Evolutionary conservation across 805 yeast species (phyloP).

Genomic region (Kodamaea jinghongensis): DNA sequence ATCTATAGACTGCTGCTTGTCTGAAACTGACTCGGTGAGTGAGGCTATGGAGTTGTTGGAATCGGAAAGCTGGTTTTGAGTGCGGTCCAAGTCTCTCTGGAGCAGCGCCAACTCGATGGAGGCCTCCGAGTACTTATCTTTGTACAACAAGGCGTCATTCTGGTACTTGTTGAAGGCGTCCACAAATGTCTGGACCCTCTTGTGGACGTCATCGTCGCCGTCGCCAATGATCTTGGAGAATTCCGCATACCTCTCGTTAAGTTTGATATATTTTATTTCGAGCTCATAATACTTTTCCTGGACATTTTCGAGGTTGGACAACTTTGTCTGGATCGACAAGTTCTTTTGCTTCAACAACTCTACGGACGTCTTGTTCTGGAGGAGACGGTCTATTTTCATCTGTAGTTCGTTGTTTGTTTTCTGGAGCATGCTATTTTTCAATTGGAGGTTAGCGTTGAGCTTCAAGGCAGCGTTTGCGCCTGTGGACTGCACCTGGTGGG

Average conservation of each 20-base stretch:
- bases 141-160: constrained; percentile 31
- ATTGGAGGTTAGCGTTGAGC: constrained; percentile 19
- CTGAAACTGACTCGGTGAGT: constrained; percentile 1
- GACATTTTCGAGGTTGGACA: constrained; percentile 37
- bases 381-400: constrained; percentile 47
- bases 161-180: constrained; percentile 36
- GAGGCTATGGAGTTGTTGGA: background rate
- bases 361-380: constrained; percentile 46
- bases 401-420: constrained; percentile 55
- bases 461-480: constrained; percentile 10
- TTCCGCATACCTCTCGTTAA: constrained; percentile 47
- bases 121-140: constrained; percentile 32
- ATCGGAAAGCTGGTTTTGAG: constrained; percentile 11
- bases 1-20: constrained; percentile 20
- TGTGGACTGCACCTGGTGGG: constrained; percentile 9
- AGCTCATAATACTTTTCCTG: constrained; percentile 47
- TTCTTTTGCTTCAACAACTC: constrained; percentile 61
- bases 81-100: constrained; percentile 5
- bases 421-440: constrained; percentile 33
- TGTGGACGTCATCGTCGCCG: constrained; percentile 14
- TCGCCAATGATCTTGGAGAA: constrained; percentile 43
- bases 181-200: constrained; percentile 21
- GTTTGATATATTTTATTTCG: constrained; percentile 48
- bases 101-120: constrained; percentile 16
- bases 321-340: constrained; percentile 35